Evolutionary conservation across 495 filamentous ascomycete genomes (phyloP).

Genomic region (Penicillium atrosanguineum): DNA sequence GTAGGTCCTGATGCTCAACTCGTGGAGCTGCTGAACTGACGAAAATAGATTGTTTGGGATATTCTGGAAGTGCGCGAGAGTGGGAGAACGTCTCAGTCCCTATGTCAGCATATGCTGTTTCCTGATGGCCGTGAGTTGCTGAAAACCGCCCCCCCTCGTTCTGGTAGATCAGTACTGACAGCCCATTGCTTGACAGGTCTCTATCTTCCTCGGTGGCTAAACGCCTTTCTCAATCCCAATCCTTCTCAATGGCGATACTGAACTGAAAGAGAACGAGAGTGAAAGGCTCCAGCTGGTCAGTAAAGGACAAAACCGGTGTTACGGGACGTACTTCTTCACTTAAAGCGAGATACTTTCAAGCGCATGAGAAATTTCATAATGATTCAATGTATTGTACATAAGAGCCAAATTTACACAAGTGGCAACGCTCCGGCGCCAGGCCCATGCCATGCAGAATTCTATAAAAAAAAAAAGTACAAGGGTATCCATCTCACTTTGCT

Average conservation of each 20-base stretch:
- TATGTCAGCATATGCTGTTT: conserved; percentile 96
- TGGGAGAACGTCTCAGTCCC: conserved; percentile 91
- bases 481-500: conserved; percentile 29
- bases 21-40: conserved; percentile 3
- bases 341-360: conserved; percentile 14
- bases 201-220: conserved; percentile 45
- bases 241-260: neutral
- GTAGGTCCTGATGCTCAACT: conserved; percentile 42
- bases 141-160: neutral
- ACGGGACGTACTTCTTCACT: neutral
- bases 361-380: conserved; percentile 21
- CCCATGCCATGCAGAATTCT: conserved; percentile 11
- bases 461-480: conserved; percentile 14
- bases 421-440: conserved; percentile 10
- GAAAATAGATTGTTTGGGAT: conserved; percentile 71
- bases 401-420: conserved; percentile 21
- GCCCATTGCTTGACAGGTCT: conserved; percentile 27
- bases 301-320: conserved; percentile 1
- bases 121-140: conserved; percentile 77
- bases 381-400: conserved; percentile 32
- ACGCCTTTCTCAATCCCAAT: neutral
- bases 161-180: conserved; percentile 5
- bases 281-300: too few relatives aligned
- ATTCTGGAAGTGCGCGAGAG: conserved; percentile 95
- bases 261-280: neutral